phyloP scores from a whole-genome alignment of 2,329 filamentous ascomycete genomes.

The Scytalidium sp. region DNA sequence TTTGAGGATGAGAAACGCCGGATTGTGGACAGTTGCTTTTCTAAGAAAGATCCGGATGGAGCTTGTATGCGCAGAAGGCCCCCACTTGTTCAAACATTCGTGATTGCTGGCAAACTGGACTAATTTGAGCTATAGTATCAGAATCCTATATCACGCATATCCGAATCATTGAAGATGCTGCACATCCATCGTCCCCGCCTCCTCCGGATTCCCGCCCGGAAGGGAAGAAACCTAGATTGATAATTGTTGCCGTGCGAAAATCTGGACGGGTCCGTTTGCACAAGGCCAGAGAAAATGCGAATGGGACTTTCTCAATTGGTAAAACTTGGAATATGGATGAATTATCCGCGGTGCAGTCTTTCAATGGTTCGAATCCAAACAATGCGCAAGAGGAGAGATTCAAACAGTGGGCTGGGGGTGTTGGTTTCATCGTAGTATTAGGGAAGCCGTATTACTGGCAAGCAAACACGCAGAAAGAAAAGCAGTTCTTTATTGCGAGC shows the following conservation, averaged over 20 bases:
- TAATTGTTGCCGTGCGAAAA: conserved; percentile 89
- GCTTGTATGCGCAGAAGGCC: conserved; percentile 57
- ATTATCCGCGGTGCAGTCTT: conserved; percentile 79
- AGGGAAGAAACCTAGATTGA: conserved; percentile 83
- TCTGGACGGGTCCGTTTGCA: conserved; percentile 93
- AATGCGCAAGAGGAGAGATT: conserved; percentile 58
- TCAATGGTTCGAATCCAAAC: conserved; percentile 57
- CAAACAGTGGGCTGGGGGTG: conserved; percentile 74
- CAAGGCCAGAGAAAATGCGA: conserved; percentile 93
- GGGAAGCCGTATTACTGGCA: conserved; percentile 98
- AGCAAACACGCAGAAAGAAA: conserved; percentile 89
- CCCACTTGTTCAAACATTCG: neutral
- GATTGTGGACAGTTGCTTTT: conserved; percentile 93
- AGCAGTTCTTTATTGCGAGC: conserved; percentile 97
- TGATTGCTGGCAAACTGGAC: conserved; percentile 6
- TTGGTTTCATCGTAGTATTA: conserved; percentile 84
- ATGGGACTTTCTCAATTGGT: conserved; percentile 92
- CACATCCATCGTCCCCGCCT: conserved; percentile 78
- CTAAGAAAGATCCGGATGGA: conserved; percentile 83
- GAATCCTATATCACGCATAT: conserved; percentile 99
- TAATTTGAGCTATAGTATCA: conserved; percentile 49
- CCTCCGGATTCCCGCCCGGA: conserved; percentile 72
- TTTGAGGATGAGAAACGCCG: conserved; percentile 97
- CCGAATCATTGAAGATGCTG: conserved; percentile 81
- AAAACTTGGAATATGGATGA: conserved; percentile 99